Evolutionary conservation across 176 grass and related monocot species (phyloP), one percentile per base, ranked within the genome.

Genomic region (Ananas comosus): DNA sequence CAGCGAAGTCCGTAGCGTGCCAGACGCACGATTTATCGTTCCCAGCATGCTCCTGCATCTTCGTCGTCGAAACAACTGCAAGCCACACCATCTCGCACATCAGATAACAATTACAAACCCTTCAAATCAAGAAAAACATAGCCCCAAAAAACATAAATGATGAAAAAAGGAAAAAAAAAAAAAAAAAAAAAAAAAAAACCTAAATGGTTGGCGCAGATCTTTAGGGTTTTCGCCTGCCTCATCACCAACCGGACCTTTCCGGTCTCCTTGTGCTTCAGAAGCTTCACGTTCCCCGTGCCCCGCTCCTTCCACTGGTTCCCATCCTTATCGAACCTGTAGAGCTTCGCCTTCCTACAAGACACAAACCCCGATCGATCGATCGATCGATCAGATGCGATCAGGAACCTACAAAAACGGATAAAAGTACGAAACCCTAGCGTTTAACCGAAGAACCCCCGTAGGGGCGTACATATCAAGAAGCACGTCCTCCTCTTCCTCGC

Each of bases 141-240:
- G 33, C 33, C 6, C 6, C 25, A 27, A 27, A 27, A 27, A 27
- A 27, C 1, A 27, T 1, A 27, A 27, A 27, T 27, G 25, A 58
- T 10, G 51, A 33, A 19, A 47, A 61, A 28, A 50, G 3, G n/a
- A 0, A 0, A 1, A 1, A 57, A 49, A 49, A 56, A 57, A 49
- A 49, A 56, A 49, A 67, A 65, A 52, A 12, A 4, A 56, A 63
- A 1, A 28, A 8, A 48, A 21, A 3, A 72, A 94, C 90, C 90
- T 14, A 89, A 82, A 64, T 94, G 90, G 42, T 94, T 94, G 10
- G 90, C 90, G 51, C 90, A 94, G 81, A 94, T 94, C 83, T 94
- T 94, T 11, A 94, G 90, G 1, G 90, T 94, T 74, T 89, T 94
- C n/a, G 86, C 70, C 75, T 94, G 90, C 11, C 90, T 85, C 90